Evolutionary conservation across 306 rosid genomes (phyloP), one percentile per base, ranked within the genome.

Genomic region (Sphenostylis stenocarpa): DNA sequence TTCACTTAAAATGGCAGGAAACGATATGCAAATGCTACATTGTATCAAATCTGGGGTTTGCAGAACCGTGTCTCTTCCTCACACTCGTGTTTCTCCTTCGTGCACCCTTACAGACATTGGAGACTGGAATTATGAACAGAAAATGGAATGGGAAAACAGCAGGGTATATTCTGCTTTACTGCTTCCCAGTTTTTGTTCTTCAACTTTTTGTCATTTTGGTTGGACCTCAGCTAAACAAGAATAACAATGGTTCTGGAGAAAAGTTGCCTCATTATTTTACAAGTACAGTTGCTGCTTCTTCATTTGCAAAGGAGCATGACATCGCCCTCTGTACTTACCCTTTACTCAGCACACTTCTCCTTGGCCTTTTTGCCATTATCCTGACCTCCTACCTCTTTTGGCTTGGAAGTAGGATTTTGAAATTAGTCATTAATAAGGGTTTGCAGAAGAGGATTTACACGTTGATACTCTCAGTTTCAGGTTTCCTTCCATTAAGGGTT

Each of bases 11-110:
- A 89, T 91, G 98, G 98, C 91, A 91, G 88, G 89, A 84, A 81
- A 89, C 86, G 31, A 82, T 86, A 34, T 94, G 97, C 98, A 94
- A 94, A 85, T 86, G 97, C 67, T 94, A 94, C 87, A 90, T 94
- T 60, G 90, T 94, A 55, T 94, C 98, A 38, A 94, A 87, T 82
- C 84, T 94, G 77, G 98, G 98, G 82, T 94, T 94, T 86, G 97
- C 98, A 70, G 98, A 94, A 81, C 98, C 98, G 43, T 94, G 98
- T 86, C 90, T 94, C 77, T 94, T 94, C 84, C 94, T 94, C 83
- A 94, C 97, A 1, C 86, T 94, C 1, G 90, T 91, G 81, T 91
- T 91, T 85, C 94, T 94, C 47, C 94, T 94, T 69, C 96, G 97
- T 16, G 98, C 97, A 1, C 90, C 98, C 28, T 83, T 94, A 45